Base-by-base conservation (phyloP, 2,329 filamentous ascomycete genomes). In the Colletotrichum sp. region DNA sequence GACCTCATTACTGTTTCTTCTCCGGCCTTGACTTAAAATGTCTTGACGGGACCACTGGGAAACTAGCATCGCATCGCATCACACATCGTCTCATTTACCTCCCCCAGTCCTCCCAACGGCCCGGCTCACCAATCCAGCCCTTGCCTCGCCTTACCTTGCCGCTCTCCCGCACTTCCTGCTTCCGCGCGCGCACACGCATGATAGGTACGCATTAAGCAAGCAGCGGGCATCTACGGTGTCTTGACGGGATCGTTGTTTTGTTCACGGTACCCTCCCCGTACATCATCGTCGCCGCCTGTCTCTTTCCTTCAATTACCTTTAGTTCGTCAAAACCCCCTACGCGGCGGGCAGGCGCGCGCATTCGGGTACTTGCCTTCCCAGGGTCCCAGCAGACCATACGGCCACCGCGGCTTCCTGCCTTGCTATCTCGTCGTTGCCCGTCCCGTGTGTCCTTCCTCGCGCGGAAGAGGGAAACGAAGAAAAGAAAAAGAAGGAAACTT, bases 21-120 rank as follows among this genome's bases (percentile, higher is more conserved):
- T 76, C 69, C 44, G 69, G 39, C 55, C 64, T 67, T 76, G 73
- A 73, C 70, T 76, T 72, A 76, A 76, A 67, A 67, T 73, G 73
- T 76, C 64, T 73, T 57, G 70, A 76, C 64, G 59, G 64, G 39
- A 61, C 39, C 9, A 19, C 39, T 44, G 39, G 39, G 39, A 32
- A 72, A 36, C 22, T 62, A 27, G 30, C 62, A 39, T 61, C 69
- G 30, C 30, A 69, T 59, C 55, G 30, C 30, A 69, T 59, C 55
- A 32, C 32, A 62, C 55, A 59, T 76, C 70, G 44, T 32, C 32
- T 73, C 70, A 52, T 69, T 29, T 52, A 57, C 57, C 52, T 16
- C 52, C 70, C 57, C 67, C 57, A 57, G 32, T 49, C 64, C 27
- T 69, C 73, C 71, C 65, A 76, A 73, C 44, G 73, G 64, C 49